Percentiles rank a stretch among this genome's conserved stretches.
These are phyloP conservation scores for Fusarium sororula DNA, from an alignment of 2,329 filamentous ascomycete genomes.

Conservation along the genomic window DNA sequence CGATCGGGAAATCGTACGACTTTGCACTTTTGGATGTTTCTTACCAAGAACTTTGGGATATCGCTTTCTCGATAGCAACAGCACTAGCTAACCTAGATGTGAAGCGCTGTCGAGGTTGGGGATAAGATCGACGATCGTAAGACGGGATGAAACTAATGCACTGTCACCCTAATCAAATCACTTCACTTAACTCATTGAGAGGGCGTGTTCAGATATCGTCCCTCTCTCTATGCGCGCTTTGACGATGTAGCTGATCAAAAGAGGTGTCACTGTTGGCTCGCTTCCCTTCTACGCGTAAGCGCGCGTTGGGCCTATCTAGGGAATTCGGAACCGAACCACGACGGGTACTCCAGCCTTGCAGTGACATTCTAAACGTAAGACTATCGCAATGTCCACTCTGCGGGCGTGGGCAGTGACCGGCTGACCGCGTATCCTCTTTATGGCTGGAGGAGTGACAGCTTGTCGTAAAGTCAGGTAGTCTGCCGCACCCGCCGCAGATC, in stretches of 20 bases:
- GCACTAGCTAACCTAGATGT: background rate
- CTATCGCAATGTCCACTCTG: background rate
- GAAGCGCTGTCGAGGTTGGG: background rate
- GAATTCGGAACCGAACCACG: background rate
- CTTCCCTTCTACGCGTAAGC: background rate
- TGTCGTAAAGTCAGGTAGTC: background rate
- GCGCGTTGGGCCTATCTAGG: background rate
- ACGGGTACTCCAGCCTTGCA: background rate
- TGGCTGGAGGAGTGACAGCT: background rate
- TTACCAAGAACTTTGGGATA: background rate
- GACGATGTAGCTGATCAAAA: background rate
- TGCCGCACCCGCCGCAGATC: background rate
- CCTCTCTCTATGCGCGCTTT: background rate
- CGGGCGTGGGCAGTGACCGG: background rate
- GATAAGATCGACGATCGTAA: background rate
- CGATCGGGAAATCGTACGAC: background rate
- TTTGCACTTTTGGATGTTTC: background rate
- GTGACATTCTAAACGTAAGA: background rate
- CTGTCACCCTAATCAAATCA: background rate
- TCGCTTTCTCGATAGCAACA: background rate
- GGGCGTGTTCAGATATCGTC: slow-evolving; percentile 2
- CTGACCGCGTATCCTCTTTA: background rate
- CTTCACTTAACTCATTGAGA: background rate
- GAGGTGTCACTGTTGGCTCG: background rate
- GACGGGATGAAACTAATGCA: slow-evolving; percentile 3